A percentile compares a stretch with the other conserved stretches of the same genome.
These are phyloP conservation scores for Theileria sp. DNA, from an alignment of 169 alveolate species.

Conservation along the genomic window DNA sequence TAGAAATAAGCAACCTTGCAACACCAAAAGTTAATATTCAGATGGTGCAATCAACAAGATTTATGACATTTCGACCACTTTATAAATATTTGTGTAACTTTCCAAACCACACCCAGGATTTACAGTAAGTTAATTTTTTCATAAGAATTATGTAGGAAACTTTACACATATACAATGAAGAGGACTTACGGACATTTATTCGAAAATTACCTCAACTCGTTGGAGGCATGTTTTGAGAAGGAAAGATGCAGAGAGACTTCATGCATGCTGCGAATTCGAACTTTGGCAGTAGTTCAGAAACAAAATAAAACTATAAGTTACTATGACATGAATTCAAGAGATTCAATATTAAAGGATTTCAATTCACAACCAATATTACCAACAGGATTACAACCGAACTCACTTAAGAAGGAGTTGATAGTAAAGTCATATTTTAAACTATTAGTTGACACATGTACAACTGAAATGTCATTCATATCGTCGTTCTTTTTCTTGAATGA, in stretches of 20 bases:
- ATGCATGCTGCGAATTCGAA: constrained; percentile 21
- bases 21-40: constrained; percentile 59
- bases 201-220: constrained; percentile 36
- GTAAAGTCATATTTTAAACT: constrained; percentile 68
- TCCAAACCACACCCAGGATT: constrained; percentile 23
- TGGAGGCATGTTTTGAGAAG: constrained; percentile 34
- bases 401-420: constrained; percentile 58
- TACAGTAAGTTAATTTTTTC: constrained; percentile 8
- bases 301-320: constrained; percentile 37
- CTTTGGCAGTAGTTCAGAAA: constrained; percentile 18
- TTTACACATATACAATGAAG: constrained; percentile 40
- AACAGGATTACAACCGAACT: constrained; percentile 40
- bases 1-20: constrained; percentile 54
- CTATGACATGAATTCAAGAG: constrained; percentile 38
- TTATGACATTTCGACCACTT: constrained; percentile 37
- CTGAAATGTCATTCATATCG: constrained; percentile 60
- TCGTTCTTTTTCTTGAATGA: constrained; percentile 49
- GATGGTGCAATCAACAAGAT: constrained; percentile 41
- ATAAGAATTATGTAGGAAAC: constrained; percentile 23
- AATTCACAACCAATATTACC: constrained; percentile 60
- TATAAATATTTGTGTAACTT: constrained; percentile 30
- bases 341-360: constrained; percentile 15
- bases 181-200: constrained; percentile 50
- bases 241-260: constrained; percentile 40
- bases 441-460: constrained; percentile 68